Percentiles rank a stretch among this genome's conserved stretches.
These are phyloP conservation scores for Dillenia turbinata DNA, from an alignment of 164 flowering plant species.

Conservation along the genomic window DNA sequence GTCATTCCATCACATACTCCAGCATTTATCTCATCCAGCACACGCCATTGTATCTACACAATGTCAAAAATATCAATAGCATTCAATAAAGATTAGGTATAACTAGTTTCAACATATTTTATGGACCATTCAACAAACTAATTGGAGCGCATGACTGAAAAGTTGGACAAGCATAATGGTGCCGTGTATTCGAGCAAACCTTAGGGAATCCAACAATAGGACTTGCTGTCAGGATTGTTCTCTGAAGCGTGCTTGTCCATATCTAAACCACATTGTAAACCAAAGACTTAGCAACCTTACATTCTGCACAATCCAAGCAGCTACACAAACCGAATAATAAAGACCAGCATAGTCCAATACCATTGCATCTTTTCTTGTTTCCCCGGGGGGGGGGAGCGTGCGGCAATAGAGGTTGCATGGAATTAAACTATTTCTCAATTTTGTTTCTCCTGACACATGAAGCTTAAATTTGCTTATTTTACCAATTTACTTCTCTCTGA, in stretches of 20 bases:
- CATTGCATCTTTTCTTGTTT: too few species aligned
- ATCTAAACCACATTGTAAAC: slow-evolving; percentile 39
- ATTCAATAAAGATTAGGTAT: not conserved
- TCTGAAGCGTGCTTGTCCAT: slow-evolving; percentile 98
- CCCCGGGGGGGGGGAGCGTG: too few species aligned
- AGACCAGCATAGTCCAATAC: too few species aligned
- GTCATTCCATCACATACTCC: slow-evolving; percentile 99
- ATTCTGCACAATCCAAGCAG: too few species aligned
- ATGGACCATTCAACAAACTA: slow-evolving; percentile 1
- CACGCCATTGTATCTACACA: slow-evolving; percentile 95
- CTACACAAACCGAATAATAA: too few species aligned
- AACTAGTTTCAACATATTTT: not conserved
- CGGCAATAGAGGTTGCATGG: too few species aligned
- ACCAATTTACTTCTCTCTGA: too few species aligned
- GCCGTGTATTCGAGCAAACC: slow-evolving; percentile 35
- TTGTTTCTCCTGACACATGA: too few species aligned
- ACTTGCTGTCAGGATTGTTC: slow-evolving; percentile 86
- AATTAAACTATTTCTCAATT: too few species aligned
- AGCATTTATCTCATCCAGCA: slow-evolving; percentile 96
- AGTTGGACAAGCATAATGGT: slow-evolving; percentile 1
- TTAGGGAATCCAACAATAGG: slow-evolving; percentile 94
- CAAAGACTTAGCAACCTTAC: too few species aligned
- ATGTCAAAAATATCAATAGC: slow-evolving; percentile 1
- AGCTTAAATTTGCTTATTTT: too few species aligned
- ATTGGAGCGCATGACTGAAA: not conserved